These are phyloP conservation scores for Bryoglossum gracile DNA, from an alignment of 495 filamentous ascomycete genomes.

Conservation along the genomic window DNA sequence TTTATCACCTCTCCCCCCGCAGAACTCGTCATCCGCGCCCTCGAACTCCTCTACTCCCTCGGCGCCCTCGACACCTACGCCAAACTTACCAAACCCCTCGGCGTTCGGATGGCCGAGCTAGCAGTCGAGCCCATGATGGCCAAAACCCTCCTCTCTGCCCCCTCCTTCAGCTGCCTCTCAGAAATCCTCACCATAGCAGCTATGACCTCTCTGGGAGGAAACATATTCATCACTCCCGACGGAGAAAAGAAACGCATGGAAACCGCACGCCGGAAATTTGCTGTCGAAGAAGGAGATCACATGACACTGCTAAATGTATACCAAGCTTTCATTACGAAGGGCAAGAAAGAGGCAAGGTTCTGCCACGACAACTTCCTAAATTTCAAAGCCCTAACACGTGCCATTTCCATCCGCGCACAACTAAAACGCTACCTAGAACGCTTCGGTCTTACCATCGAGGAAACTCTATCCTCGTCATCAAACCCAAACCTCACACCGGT, in stretches of 20 bases:
- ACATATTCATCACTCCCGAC: slow-evolving; percentile 73
- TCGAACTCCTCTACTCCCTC: slow-evolving; percentile 84
- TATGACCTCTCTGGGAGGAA: slow-evolving; percentile 82
- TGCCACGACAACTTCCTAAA: slow-evolving; percentile 83
- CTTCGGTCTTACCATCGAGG: slow-evolving; percentile 68
- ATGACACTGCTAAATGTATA: slow-evolving; percentile 92
- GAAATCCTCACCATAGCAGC: slow-evolving; percentile 90
- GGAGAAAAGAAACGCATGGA: slow-evolving; percentile 68
- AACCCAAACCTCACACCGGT: slow-evolving; percentile 17
- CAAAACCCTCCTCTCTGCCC: slow-evolving; percentile 76
- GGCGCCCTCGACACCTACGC: slow-evolving; percentile 86
- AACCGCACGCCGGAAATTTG: slow-evolving; percentile 70
- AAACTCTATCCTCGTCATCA: slow-evolving; percentile 36
- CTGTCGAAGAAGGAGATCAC: slow-evolving; percentile 91
- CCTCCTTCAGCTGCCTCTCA: slow-evolving; percentile 67
- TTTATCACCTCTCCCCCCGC: slow-evolving; percentile 85
- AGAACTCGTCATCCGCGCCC: slow-evolving; percentile 77
- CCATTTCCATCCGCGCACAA: slow-evolving; percentile 80
- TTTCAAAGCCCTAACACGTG: slow-evolving; percentile 71
- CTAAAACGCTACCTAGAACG: slow-evolving; percentile 81
- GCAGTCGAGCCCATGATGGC: slow-evolving; percentile 96
- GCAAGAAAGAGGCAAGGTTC: slow-evolving; percentile 78
- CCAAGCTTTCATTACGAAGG: slow-evolving; percentile 79
- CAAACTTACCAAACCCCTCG: slow-evolving; percentile 82
- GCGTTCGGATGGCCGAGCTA: slow-evolving; percentile 88